Conservation (phyloP, 2,329 filamentous ascomycete genomes). For the Hypocrella siamensis region DNA sequence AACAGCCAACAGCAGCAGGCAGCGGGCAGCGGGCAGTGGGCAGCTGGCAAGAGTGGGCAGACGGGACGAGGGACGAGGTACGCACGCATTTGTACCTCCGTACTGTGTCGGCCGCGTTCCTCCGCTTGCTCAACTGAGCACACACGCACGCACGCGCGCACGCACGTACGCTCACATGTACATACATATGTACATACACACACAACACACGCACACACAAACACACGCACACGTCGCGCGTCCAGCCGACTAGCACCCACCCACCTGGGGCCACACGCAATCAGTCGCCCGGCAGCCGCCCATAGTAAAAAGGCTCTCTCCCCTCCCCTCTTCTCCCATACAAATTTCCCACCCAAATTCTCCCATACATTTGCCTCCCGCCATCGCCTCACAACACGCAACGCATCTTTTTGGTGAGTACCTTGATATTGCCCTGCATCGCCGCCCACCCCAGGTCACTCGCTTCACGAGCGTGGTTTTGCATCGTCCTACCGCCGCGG, state of each 20-base stretch:
- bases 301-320: slow-evolving; percentile 48
- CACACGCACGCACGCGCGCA: slow-evolving; percentile 7
- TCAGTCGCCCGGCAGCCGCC: slow-evolving; percentile 29
- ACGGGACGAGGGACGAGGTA: too few species aligned
- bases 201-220: slow-evolving; percentile 12
- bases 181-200: too few species aligned
- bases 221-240: slow-evolving; percentile 7
- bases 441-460: slow-evolving; percentile 18
- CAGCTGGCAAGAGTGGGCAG: too few species aligned
- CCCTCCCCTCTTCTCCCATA: slow-evolving; percentile 44
- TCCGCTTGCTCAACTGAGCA: slow-evolving; percentile 7
- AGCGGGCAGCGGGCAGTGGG: too few species aligned
- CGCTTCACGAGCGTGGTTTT: slow-evolving; percentile 3
- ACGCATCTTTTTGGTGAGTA: slow-evolving; percentile 35
- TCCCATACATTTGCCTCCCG: slow-evolving; percentile 29
- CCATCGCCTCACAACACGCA: slow-evolving; percentile 28
- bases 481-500: background rate
- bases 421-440: slow-evolving; percentile 17
- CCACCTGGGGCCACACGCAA: too few species aligned
- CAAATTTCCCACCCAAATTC: slow-evolving; percentile 40
- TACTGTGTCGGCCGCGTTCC: slow-evolving; percentile 15
- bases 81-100: too few species aligned
- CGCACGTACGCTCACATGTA: slow-evolving; percentile 13
- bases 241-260: too few species aligned
- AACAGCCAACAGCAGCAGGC: too few species aligned